These are phyloP conservation scores for Globisporangium recalcitrans DNA, from an alignment of 352 stramenopile genomes.

Conservation along the genomic window DNA sequence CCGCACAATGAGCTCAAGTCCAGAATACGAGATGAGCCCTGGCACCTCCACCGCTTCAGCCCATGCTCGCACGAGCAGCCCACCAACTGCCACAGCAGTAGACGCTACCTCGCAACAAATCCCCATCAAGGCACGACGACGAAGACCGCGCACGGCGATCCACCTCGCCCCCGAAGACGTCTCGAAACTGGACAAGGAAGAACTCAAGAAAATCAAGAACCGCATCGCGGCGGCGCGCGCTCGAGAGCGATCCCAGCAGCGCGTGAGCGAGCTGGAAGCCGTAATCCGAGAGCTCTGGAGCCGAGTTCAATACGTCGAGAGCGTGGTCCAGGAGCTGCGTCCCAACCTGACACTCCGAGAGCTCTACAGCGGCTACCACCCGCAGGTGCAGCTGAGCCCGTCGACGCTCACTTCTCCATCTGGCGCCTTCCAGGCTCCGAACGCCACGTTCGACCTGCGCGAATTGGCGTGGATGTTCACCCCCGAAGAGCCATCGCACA, in stretches of 20 bases:
- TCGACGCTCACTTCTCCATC: constrained; percentile 12
- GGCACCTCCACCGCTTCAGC: background rate
- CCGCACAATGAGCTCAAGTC: background rate
- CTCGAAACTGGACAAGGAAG: constrained; percentile 32
- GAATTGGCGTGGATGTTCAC: constrained; percentile 17
- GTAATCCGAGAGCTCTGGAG: constrained; percentile 50
- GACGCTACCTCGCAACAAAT: background rate
- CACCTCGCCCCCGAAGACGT: constrained; percentile 35
- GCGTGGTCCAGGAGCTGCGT: constrained; percentile 31
- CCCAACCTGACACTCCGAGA: constrained; percentile 29
- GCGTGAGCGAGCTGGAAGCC: constrained; percentile 42
- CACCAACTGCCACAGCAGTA: background rate
- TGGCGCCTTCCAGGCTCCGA: constrained; percentile 11
- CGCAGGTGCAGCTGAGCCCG: constrained; percentile 24
- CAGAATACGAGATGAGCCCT: background rate
- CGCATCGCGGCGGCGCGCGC: constrained; percentile 55
- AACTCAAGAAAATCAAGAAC: constrained; percentile 70
- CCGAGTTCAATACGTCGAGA: constrained; percentile 54
- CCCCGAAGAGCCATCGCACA: background rate
- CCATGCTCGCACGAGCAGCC: background rate
- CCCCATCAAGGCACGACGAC: constrained; percentile 15
- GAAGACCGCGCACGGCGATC: constrained; percentile 46
- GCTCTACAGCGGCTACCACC: constrained; percentile 43
- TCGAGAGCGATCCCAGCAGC: constrained; percentile 46
- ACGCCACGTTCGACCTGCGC: constrained; percentile 16